Conservation (phyloP, 306 rosid species). For the Lagenaria siceraria region DNA sequence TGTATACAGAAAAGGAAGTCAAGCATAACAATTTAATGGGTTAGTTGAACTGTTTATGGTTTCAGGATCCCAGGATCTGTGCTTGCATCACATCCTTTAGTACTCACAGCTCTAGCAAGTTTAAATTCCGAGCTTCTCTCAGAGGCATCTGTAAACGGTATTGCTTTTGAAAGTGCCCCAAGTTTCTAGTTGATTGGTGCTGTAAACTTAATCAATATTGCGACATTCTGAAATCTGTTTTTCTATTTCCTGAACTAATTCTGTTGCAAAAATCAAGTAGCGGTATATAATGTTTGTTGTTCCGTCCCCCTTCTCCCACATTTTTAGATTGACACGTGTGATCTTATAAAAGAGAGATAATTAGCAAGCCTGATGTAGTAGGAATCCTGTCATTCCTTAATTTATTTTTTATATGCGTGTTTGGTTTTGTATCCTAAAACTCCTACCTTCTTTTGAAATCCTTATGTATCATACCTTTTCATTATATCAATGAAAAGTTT, state of each 20-base stretch:
- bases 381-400: background rate
- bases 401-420: background rate
- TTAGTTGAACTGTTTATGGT: constrained; percentile 16
- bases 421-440: background rate
- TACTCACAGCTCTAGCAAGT: constrained; percentile 83
- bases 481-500: too few relatives aligned
- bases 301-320: background rate
- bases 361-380: background rate
- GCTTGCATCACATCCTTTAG: constrained; percentile 89
- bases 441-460: background rate
- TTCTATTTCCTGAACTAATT: background rate
- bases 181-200: background rate
- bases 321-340: background rate
- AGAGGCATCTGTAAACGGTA: constrained; percentile 99
- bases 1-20: background rate
- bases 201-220: background rate
- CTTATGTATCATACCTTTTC: too few relatives aligned
- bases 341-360: background rate
- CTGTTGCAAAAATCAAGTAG: background rate
- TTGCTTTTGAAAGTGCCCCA: background rate
- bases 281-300: background rate
- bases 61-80: constrained; percentile 83
- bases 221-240: background rate
- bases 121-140: constrained; percentile 81
- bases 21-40: background rate